These are phyloP conservation scores for Leucosporidium scottii DNA, from an alignment of 768 basidiomycete species.

Conservation along the genomic window DNA sequence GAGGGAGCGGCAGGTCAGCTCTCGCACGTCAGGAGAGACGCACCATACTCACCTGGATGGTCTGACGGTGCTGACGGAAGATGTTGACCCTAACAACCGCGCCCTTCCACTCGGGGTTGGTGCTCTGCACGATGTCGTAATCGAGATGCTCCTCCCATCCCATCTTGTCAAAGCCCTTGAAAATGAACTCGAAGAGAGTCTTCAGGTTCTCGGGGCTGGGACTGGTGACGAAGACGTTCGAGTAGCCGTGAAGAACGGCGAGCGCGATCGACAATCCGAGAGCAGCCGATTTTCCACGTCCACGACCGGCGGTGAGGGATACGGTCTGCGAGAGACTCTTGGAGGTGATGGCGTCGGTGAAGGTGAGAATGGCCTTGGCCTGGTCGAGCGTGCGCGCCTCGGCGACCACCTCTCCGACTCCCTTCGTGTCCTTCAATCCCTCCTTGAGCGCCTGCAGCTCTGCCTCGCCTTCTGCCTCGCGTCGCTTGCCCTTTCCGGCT, in stretches of 20 bases:
- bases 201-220: slow-evolving; percentile 96
- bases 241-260: slow-evolving; percentile 86
- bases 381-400: slow-evolving; percentile 90
- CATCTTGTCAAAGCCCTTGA: slow-evolving; percentile 88
- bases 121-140: slow-evolving; percentile 93
- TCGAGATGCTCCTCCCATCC: slow-evolving; percentile 97
- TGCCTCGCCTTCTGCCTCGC: slow-evolving; percentile 45
- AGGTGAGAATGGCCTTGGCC: slow-evolving; percentile 82
- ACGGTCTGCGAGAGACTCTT: slow-evolving; percentile 92
- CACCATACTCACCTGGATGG: slow-evolving; percentile 65
- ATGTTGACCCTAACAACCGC: slow-evolving; percentile 93
- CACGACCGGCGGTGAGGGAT: slow-evolving; percentile 86
- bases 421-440: slow-evolving; percentile 70
- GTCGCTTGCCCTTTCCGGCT: slow-evolving; percentile 44
- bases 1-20: too few relatives aligned
- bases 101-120: slow-evolving; percentile 88
- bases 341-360: slow-evolving; percentile 78
- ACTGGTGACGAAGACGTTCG: slow-evolving; percentile 96
- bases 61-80: slow-evolving; percentile 87
- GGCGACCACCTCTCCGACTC: slow-evolving; percentile 79
- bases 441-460: slow-evolving; percentile 72
- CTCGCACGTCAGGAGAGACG: neutral
- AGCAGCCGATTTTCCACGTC: slow-evolving; percentile 93
- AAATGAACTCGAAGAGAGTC: slow-evolving; percentile 95
- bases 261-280: slow-evolving; percentile 91